phyloP scores from a whole-genome alignment of 257 asterid species.

The Solanum virginianum region DNA sequence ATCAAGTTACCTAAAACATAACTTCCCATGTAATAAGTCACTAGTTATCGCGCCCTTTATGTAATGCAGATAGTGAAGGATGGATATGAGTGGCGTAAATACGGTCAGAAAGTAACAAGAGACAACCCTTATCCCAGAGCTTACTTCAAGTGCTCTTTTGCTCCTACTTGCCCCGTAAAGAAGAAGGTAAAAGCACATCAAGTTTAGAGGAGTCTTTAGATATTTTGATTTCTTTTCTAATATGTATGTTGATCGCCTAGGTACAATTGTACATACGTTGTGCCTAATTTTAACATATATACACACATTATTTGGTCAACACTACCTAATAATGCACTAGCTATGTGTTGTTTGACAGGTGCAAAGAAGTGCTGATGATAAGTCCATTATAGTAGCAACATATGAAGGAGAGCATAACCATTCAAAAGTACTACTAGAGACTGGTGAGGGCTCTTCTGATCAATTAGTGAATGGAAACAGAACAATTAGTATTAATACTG shows the following conservation, averaged over 20 bases:
- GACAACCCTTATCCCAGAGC: constrained; percentile 95
- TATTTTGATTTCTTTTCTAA: background rate
- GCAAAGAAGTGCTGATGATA: constrained; percentile 49
- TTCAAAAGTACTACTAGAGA: constrained; percentile 10
- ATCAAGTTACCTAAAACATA: background rate
- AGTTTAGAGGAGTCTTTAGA: background rate
- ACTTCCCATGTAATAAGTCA: background rate
- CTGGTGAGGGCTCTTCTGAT: background rate
- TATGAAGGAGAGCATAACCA: constrained; percentile 78
- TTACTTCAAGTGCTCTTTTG: constrained; percentile 84
- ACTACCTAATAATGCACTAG: background rate
- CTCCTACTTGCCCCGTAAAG: constrained; percentile 79
- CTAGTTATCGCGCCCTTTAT: background rate
- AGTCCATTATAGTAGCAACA: constrained; percentile 43
- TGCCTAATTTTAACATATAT: background rate
- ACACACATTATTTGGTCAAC: background rate
- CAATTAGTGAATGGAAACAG: background rate
- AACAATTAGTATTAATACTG: background rate
- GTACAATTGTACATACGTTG: background rate
- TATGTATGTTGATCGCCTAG: background rate
- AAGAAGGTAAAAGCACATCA: constrained; percentile 43
- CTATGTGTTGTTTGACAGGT: background rate
- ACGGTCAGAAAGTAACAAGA: constrained; percentile 85
- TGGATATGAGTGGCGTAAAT: constrained; percentile 90
- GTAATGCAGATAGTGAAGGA: constrained; percentile 56